Evolutionary conservation across 495 filamentous ascomycete genomes (phyloP).

Genomic region (Oleoguttula mirabilis): DNA sequence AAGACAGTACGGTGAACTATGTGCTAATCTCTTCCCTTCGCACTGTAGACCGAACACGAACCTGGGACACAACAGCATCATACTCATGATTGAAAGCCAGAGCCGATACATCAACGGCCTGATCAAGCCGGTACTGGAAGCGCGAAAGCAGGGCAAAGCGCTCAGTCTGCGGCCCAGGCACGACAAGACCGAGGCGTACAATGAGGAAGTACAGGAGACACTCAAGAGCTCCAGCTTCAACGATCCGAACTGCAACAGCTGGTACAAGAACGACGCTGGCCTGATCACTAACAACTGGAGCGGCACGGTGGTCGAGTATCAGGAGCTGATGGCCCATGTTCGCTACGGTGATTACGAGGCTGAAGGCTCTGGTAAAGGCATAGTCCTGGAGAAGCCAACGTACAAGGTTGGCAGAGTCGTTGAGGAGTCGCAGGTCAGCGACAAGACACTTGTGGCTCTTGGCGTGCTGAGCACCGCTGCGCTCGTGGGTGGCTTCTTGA

Average conservation of each 20-base stretch:
- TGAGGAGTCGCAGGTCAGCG: slow-evolving; percentile 34
- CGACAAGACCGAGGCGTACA: slow-evolving; percentile 32
- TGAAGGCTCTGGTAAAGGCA: slow-evolving; percentile 29
- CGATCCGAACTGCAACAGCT: slow-evolving; percentile 42
- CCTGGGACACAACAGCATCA: slow-evolving; percentile 38
- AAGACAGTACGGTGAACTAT: too few species aligned
- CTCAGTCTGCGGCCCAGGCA: slow-evolving; percentile 33
- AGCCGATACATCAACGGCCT: slow-evolving; percentile 40
- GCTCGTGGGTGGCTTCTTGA: slow-evolving; percentile 17
- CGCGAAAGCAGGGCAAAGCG: slow-evolving; percentile 28
- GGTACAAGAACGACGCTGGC: slow-evolving; percentile 45
- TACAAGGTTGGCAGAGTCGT: slow-evolving; percentile 33
- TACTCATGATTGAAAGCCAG: slow-evolving; percentile 51
- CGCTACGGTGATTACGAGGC: slow-evolving; percentile 33
- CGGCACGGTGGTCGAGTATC: slow-evolving; percentile 40
- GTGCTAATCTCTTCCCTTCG: too few species aligned
- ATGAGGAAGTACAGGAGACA: slow-evolving; percentile 35
- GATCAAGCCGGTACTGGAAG: slow-evolving; percentile 32
- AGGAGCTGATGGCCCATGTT: slow-evolving; percentile 33
- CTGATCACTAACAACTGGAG: slow-evolving; percentile 47
- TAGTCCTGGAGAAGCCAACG: slow-evolving; percentile 27
- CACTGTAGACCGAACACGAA: slow-evolving; percentile 52
- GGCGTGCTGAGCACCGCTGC: slow-evolving; percentile 27
- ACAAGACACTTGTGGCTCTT: slow-evolving; percentile 25
- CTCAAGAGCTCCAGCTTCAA: slow-evolving; percentile 38